These are phyloP conservation scores for Talaromyces sp. DNA, from an alignment of 2,329 filamentous ascomycete species.

Conservation along the genomic window DNA sequence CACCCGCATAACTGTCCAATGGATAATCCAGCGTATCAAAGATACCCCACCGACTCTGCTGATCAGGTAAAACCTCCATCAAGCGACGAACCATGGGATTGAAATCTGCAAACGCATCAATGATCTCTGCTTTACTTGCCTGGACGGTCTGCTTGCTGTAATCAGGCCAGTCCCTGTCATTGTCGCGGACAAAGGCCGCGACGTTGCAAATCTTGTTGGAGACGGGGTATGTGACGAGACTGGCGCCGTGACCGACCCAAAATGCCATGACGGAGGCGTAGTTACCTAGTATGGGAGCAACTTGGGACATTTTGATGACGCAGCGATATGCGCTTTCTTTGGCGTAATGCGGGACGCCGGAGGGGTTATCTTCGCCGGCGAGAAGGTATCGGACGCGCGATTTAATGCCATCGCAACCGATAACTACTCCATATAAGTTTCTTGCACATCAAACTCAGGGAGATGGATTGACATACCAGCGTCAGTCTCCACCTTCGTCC, in stretches of 20 bases:
- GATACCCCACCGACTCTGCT: constrained; percentile 3
- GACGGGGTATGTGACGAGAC: constrained; percentile 23
- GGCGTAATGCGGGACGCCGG: not conserved
- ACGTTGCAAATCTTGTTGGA: constrained; percentile 28
- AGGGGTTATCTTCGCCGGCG: constrained; percentile 13
- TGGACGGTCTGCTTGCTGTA: constrained; percentile 3
- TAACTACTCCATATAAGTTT: constrained; percentile 5
- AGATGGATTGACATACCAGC: not conserved
- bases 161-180: not conserved
- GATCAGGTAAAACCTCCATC: not conserved
- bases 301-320: not conserved
- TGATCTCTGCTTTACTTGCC: constrained; percentile 6
- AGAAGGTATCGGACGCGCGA: constrained; percentile 21
- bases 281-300: not conserved
- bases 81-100: not conserved
- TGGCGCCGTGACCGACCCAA: not conserved
- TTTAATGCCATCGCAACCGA: constrained; percentile 25
- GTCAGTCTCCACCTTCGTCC: constrained; percentile 5
- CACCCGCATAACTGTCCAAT: not conserved
- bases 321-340: not conserved
- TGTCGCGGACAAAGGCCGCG: constrained; percentile 26
- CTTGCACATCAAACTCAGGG: not conserved
- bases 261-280: not conserved
- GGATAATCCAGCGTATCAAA: constrained; percentile 13
- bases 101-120: not conserved